These are phyloP conservation scores for Metarhizium humberi DNA, from an alignment of 2,329 filamentous ascomycete genomes.

Conservation along the genomic window DNA sequence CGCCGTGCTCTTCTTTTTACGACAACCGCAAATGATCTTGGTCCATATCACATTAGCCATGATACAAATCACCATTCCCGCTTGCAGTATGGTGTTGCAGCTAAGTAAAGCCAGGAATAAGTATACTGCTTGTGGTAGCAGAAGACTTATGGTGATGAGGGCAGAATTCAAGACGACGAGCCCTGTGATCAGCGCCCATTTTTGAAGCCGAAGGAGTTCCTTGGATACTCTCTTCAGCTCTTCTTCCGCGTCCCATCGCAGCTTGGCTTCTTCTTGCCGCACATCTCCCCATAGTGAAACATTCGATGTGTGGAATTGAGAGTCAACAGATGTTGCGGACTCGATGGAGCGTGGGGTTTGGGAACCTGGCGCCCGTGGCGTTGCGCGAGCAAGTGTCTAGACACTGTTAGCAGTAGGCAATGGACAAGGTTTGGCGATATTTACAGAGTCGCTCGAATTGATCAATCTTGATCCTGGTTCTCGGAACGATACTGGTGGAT, in stretches of 20 bases:
- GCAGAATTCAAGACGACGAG: constrained; percentile 23
- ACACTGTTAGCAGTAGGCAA: background rate
- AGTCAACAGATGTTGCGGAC: constrained; percentile 3
- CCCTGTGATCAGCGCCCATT: constrained; percentile 28
- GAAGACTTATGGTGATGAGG: constrained; percentile 26
- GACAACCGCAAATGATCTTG: constrained; percentile 19
- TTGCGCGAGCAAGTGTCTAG: constrained; percentile 23
- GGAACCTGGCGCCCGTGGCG: constrained; percentile 9
- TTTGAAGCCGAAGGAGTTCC: constrained; percentile 26
- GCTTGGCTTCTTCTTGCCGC: constrained; percentile 28
- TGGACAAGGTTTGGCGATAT: background rate
- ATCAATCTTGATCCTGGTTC: constrained; percentile 8
- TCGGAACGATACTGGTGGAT: constrained; percentile 9
- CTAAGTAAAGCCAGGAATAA: constrained; percentile 36
- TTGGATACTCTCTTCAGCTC: constrained; percentile 30
- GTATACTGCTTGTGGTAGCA: constrained; percentile 31
- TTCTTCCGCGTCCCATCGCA: constrained; percentile 29
- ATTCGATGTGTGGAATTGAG: constrained; percentile 22
- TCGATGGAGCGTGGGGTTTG: constrained; percentile 20
- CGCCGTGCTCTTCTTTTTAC: constrained; percentile 19
- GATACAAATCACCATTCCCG: constrained; percentile 31
- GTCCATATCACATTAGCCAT: constrained; percentile 21
- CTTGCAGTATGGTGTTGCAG: constrained; percentile 33
- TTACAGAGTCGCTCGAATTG: constrained; percentile 21
- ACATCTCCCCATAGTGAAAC: constrained; percentile 26